Evolutionary conservation across 2,329 filamentous ascomycete species (phyloP), one percentile per base, ranked within the genome.

Genomic region (Rutstroemia sp.): DNA sequence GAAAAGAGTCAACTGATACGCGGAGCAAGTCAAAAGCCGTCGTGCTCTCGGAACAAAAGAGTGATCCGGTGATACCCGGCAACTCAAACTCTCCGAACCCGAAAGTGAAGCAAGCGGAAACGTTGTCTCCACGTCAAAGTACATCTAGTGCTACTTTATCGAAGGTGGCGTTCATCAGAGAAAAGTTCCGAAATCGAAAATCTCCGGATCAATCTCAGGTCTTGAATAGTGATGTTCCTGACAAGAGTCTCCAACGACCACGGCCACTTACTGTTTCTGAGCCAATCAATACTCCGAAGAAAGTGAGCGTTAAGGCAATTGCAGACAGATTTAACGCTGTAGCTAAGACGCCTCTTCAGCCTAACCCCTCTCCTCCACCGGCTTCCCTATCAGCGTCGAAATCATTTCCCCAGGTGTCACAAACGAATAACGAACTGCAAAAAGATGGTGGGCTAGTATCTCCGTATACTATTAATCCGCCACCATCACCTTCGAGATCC

Each of bases 301-400:
- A 50, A 9, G 18, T 59, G 8, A 68, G 62, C 23, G 64, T 69
- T 18, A 68, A 62, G 52, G 63, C 64, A 45, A 57, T 69, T 5
- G 63, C 66, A 19, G 67, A 66, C 18, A 67, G 59, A 48, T 69
- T 67, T 44, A 62, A 66, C 34, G 59, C 51, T 46, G 51, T 49
- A 10, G 52, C 57, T 39, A 48, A 46, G 16, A 30, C 34, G 39
- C 41, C 58, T 5, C 53, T 45, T 5, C 44, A 37, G 3, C 46
- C 54, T 45, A 47, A 55, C 7, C 55, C 56, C 46, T 21, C 47
- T 21, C 63, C 59, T 25, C 53, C 59, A 18, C 54, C 60, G 18
- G n/a, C 18, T 21, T n/a, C 54, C 7, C 62, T 58, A 45, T 46
- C 50, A 27, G 41, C 52, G 16, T 37, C 27, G 14, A 59, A 59